Base-by-base conservation (phyloP, 176 grass and related monocot genomes). In the Poa pratensis region DNA sequence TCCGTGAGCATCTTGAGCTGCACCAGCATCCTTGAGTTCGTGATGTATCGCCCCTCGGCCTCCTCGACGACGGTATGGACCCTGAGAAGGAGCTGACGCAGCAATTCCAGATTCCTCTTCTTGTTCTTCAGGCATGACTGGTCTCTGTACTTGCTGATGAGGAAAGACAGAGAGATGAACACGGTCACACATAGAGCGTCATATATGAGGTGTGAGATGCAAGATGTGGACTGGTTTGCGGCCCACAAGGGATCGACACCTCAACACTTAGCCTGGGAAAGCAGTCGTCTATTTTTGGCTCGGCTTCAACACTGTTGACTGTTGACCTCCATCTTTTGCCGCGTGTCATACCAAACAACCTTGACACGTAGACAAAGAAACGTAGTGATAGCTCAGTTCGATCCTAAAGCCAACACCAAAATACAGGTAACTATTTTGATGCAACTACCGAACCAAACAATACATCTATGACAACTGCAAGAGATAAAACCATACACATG, bases 41-140 rank as follows among this genome's bases (percentile, higher is more conserved):
- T 50, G 71, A 75, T 51, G 45, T 75, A 75, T 51, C 45, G 43
- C 24, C 71, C 71, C 71, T 51, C 71, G 7, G 71, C 23, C 71
- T 75, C 71, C 71, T 75, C 45, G 15, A 75, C 3, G 24, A 51
- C 16, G 15, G 5, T 9, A 16, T 74, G 71, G 23, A 50, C 45
- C 23, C 71, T 74, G 71, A 74, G 71, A 27, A 73, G 43, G 23
- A 74, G 71, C 45, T 17, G 71, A 18, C 71, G 71, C 24, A 75
- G 24, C 46, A 26, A 3, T 5, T 75, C 71, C 15, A 51, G 71
- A 6, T 19, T 75, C 24, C 22, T 48, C 43, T 74, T 19, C 39
- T 71, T 71, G 7, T 5, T 18, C n/a, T 2, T 74, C 45, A 9
- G 23, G 6, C 45, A 9, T 51, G 71, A 8, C 45, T 51, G 71